phyloP scores from a whole-genome alignment of 2,329 filamentous ascomycete genomes.

The Teratosphaeriaceae sp. region DNA sequence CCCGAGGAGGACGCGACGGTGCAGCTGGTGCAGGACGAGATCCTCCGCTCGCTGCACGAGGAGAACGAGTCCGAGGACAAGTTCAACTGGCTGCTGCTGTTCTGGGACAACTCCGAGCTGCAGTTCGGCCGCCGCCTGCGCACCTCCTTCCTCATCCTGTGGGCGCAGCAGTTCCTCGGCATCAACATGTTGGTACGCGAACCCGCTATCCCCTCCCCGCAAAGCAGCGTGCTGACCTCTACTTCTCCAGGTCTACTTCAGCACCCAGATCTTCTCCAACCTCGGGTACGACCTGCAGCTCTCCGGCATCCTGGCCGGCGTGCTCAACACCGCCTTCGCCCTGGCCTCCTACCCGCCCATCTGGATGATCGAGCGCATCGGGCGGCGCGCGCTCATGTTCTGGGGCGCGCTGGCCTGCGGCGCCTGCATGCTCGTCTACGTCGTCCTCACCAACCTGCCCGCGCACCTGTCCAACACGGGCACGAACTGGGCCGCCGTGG shows the following conservation, averaged over 20 bases:
- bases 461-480: slow-evolving; percentile 9
- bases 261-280: slow-evolving; percentile 26
- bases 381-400: slow-evolving; percentile 25
- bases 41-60: slow-evolving; percentile 25
- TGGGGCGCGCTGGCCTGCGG: slow-evolving; percentile 23
- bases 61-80: slow-evolving; percentile 19
- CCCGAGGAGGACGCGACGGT: slow-evolving; percentile 16
- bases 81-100: slow-evolving; percentile 22
- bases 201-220: background rate
- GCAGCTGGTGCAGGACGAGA: slow-evolving; percentile 19
- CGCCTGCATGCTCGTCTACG: slow-evolving; percentile 23
- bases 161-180: slow-evolving; percentile 21
- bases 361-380: slow-evolving; percentile 28
- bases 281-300: slow-evolving; percentile 22
- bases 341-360: slow-evolving; percentile 23
- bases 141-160: slow-evolving; percentile 32
- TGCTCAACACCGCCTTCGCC: slow-evolving; percentile 13
- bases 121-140: slow-evolving; percentile 32
- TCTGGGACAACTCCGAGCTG: slow-evolving; percentile 33
- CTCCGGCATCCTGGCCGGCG: slow-evolving; percentile 21
- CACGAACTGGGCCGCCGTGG: slow-evolving; percentile 24
- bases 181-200: slow-evolving; percentile 3
- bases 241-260: slow-evolving; percentile 22
- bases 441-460: slow-evolving; percentile 18
- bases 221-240: background rate